Evolutionary conservation across 169 alveolate species (phyloP).

Genomic region (Besnoitia besnoiti): DNA sequence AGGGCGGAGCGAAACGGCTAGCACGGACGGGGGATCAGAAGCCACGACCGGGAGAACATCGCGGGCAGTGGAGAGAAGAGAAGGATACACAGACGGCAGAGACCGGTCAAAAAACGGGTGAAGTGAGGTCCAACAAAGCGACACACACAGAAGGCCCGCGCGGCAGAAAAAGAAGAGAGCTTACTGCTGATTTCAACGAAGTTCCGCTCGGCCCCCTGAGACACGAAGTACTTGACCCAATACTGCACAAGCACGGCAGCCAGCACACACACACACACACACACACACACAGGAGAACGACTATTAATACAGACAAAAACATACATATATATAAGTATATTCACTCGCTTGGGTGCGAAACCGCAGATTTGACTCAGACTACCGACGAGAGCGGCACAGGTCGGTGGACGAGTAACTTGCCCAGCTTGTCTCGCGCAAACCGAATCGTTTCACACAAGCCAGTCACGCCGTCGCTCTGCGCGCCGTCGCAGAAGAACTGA

Average conservation of each 20-base stretch:
- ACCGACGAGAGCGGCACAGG: too few relatives aligned
- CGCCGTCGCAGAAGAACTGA: too few relatives aligned
- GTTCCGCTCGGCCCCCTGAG: slow-evolving; percentile 6
- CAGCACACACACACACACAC: background rate
- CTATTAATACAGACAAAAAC: too few relatives aligned
- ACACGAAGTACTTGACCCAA: slow-evolving; percentile 30
- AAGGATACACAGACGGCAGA: background rate
- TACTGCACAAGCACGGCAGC: background rate
- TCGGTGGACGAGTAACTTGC: too few relatives aligned
- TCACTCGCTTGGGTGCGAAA: too few relatives aligned
- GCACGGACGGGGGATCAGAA: background rate
- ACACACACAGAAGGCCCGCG: background rate
- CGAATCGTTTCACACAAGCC: too few relatives aligned
- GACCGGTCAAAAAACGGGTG: background rate
- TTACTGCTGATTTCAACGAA: slow-evolving; percentile 18
- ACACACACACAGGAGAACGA: background rate
- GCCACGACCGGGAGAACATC: background rate
- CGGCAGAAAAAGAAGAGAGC: background rate
- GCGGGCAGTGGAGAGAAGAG: background rate
- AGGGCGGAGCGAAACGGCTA: background rate
- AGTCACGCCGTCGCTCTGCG: too few relatives aligned
- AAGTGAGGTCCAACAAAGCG: too few relatives aligned
- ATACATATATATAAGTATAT: too few relatives aligned
- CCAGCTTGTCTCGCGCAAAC: too few relatives aligned
- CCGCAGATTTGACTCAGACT: too few relatives aligned